Evolutionary conservation across 495 filamentous ascomycete species (phyloP).

Genomic region (Penicillium macrosclerotiorum): DNA sequence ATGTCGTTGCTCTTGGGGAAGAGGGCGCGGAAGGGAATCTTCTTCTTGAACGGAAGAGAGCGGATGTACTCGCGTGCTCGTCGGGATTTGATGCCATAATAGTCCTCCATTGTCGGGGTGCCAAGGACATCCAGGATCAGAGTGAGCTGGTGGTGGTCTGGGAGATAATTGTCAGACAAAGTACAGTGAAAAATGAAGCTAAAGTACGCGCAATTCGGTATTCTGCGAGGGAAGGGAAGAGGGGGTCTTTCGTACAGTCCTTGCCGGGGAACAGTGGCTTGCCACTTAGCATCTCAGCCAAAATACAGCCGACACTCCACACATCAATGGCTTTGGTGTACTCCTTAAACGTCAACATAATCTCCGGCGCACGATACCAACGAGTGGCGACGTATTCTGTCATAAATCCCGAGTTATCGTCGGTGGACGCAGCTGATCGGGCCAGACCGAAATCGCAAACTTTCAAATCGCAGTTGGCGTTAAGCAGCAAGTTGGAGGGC

Average conservation of each 20-base stretch:
- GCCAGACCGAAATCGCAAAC: constrained; percentile 98
- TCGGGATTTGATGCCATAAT: constrained; percentile 99
- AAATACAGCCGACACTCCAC: constrained; percentile 98
- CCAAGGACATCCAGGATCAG: constrained; percentile 97
- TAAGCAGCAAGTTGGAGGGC: constrained; percentile 93
- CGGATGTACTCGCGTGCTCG: constrained; percentile 98
- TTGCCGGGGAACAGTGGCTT: constrained; percentile 99
- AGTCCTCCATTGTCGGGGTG: constrained; percentile 99
- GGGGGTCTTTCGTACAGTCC: constrained; percentile 73
- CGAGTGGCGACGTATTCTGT: constrained; percentile 99
- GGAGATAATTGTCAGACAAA: constrained; percentile 1
- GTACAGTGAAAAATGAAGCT: constrained; percentile 14
- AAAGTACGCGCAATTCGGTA: too few relatives aligned
- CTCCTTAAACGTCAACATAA: constrained; percentile 99
- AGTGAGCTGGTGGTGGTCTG: constrained; percentile 98
- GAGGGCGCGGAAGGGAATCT: constrained; percentile 94
- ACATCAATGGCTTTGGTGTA: constrained; percentile 99
- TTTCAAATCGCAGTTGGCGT: constrained; percentile 99
- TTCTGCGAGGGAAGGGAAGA: not conserved
- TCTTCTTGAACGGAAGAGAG: constrained; percentile 99
- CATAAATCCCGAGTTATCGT: constrained; percentile 99
- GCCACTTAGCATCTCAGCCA: constrained; percentile 99
- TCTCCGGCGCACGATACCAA: constrained; percentile 99
- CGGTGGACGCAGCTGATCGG: constrained; percentile 85
- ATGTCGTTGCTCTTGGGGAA: constrained; percentile 96